A percentile compares a stretch with the other conserved stretches of the same genome.
These are phyloP conservation scores for Mycena polygramma DNA, from an alignment of 768 basidiomycete species.

Conservation along the genomic window DNA sequence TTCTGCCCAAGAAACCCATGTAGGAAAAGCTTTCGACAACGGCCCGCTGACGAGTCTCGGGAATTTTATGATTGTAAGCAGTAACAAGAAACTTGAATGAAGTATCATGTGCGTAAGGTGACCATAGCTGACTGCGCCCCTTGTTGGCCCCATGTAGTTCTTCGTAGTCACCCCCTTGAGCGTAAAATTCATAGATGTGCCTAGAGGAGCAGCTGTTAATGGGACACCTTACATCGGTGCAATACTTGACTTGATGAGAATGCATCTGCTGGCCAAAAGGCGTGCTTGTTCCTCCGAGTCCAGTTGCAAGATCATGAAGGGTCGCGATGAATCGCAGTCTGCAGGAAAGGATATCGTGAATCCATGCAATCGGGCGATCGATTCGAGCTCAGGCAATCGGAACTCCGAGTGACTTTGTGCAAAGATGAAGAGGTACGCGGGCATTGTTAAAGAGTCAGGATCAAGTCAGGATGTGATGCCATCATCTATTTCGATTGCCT, in stretches of 20 bases:
- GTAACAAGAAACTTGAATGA: conserved; percentile 87
- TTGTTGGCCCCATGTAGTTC: conserved; percentile 73
- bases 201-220: conserved; percentile 52
- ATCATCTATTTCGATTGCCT: neutral
- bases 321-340: conserved; percentile 67
- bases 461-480: too few species aligned
- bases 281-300: conserved; percentile 80
- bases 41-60: conserved; percentile 71
- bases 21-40: conserved; percentile 87
- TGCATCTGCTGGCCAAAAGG: conserved; percentile 80
- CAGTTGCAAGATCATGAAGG: conserved; percentile 82
- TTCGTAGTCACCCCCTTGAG: conserved; percentile 75
- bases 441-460: conserved; percentile 39
- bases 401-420: conserved; percentile 88
- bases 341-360: conserved; percentile 69
- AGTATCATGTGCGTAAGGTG: conserved; percentile 69
- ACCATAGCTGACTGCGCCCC: conserved; percentile 63
- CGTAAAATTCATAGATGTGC: conserved; percentile 84
- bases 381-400: conserved; percentile 84
- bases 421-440: conserved; percentile 73
- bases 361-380: conserved; percentile 79
- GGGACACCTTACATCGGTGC: conserved; percentile 12
- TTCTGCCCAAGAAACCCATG: conserved; percentile 85
- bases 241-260: conserved; percentile 78
- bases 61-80: conserved; percentile 81